Percentiles rank a stretch among this genome's conserved stretches.
phyloP scores from a whole-genome alignment of 257 asterid species.

The Striga asiatica region DNA sequence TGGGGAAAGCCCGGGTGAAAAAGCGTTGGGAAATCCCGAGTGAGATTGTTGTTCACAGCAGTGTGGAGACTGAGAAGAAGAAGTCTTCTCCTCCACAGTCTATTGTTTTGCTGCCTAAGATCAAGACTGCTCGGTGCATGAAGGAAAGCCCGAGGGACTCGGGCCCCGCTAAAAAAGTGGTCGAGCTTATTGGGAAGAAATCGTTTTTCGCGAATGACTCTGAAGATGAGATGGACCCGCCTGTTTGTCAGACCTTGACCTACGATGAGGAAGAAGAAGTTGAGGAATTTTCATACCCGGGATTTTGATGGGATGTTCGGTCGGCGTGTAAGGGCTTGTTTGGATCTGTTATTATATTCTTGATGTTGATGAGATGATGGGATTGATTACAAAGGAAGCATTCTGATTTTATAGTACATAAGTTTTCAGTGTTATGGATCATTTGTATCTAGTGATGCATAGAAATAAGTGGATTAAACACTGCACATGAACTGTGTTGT shows the following conservation, averaged over 20 bases:
- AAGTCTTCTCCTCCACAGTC: slow-evolving; percentile 34
- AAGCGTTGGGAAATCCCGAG: slow-evolving; percentile 86
- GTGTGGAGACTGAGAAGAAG: slow-evolving; percentile 35
- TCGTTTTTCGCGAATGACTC: slow-evolving; percentile 37
- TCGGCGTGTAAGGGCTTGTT: slow-evolving; percentile 2
- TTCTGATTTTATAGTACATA: no score
- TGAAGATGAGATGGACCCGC: slow-evolving; percentile 26
- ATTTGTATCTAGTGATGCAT: no score
- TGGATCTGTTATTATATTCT: no score
- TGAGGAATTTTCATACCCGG: slow-evolving; percentile 24
- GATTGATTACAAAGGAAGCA: no score
- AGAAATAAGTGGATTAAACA: no score
- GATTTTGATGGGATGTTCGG: slow-evolving; percentile 22
- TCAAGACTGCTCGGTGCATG: slow-evolving; percentile 34
- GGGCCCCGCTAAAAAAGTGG: slow-evolving; percentile 81
- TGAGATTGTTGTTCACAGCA: slow-evolving; percentile 56
- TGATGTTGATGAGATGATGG: no score
- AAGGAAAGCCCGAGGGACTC: slow-evolving; percentile 73
- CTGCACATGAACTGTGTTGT: no score
- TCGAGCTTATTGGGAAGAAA: slow-evolving; percentile 60
- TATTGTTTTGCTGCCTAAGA: slow-evolving; percentile 54
- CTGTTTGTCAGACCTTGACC: slow-evolving; percentile 53
- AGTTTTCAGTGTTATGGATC: no score
- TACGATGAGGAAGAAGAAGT: slow-evolving; percentile 37
- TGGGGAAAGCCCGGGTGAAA: slow-evolving; percentile 55